phyloP scores from a whole-genome alignment of 768 basidiomycete genomes.

The Cubamyces sp. region DNA sequence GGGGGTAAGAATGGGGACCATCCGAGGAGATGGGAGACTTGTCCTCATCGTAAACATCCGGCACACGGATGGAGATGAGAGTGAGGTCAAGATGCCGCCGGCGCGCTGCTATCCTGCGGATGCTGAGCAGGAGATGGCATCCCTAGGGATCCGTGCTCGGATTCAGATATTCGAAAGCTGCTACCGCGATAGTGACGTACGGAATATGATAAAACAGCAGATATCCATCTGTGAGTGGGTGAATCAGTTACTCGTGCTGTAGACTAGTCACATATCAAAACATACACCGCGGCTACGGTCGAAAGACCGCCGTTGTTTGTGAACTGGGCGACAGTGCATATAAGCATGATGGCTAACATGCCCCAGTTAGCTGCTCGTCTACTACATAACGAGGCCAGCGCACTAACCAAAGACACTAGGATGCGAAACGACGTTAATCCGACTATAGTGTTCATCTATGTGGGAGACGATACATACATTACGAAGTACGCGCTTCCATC shows the following conservation, averaged over 20 bases:
- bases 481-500: conserved; percentile 25
- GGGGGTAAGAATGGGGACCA: not conserved
- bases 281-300: conserved; percentile 11
- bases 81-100: conserved; percentile 17
- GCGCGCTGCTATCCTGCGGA: conserved; percentile 24
- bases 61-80: conserved; percentile 5
- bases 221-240: conserved; percentile 21
- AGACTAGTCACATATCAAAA: not conserved
- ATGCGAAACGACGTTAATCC: not conserved
- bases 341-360: conserved; percentile 8
- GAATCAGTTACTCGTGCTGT: not conserved
- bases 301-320: not conserved
- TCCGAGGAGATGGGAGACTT: not conserved
- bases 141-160: conserved; percentile 16
- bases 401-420: conserved; percentile 19
- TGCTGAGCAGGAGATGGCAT: conserved; percentile 28
- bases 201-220: conserved; percentile 28
- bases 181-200: conserved; percentile 5
- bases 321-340: conserved; percentile 14
- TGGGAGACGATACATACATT: conserved; percentile 8
- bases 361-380: not conserved
- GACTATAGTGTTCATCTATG: not conserved
- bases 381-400: too few species aligned
- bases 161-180: not conserved
- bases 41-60: not conserved